A percentile compares a stretch with the other conserved stretches of the same genome.
Evolutionary conservation across 257 asterid genomes (phyloP).

Genomic region (Ajuga chamaepitys): DNA sequence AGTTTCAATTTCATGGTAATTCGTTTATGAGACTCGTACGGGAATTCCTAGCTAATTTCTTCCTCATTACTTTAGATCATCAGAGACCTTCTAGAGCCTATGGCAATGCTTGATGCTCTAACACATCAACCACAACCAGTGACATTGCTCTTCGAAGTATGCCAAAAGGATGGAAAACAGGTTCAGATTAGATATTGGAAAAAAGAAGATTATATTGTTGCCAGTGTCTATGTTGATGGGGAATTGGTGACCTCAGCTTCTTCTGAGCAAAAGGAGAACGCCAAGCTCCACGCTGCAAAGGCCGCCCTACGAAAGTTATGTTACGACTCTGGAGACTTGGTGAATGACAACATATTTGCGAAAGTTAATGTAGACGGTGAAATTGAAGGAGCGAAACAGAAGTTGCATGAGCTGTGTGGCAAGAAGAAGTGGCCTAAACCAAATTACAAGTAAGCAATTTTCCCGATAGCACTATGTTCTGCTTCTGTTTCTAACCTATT

Average conservation of each 20-base stretch:
- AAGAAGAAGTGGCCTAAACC: constrained; percentile 81
- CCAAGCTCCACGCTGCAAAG: constrained; percentile 76
- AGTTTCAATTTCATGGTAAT: no score
- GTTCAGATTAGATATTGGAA: constrained; percentile 38
- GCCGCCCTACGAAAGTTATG: constrained; percentile 46
- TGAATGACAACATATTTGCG: neutral
- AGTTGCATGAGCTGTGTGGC: constrained; percentile 56
- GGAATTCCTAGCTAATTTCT: neutral
- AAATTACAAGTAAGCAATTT: constrained; percentile 45
- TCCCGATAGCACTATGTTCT: neutral
- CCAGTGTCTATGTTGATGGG: constrained; percentile 60
- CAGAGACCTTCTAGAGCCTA: constrained; percentile 57
- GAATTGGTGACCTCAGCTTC: constrained; percentile 44
- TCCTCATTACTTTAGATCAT: constrained; percentile 34
- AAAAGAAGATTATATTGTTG: constrained; percentile 35
- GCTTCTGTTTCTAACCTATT: neutral
- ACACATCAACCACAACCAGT: constrained; percentile 81
- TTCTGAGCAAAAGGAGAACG: constrained; percentile 61
- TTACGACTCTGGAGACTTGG: neutral
- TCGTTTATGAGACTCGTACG: no score
- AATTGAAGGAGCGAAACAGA: constrained; percentile 58
- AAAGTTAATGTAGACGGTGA: constrained; percentile 35
- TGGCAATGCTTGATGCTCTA: constrained; percentile 43
- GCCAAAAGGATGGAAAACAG: constrained; percentile 64
- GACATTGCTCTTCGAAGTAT: constrained; percentile 51